These are phyloP conservation scores for Lactarius akahatsu DNA, from an alignment of 768 basidiomycete genomes.

Conservation along the genomic window DNA sequence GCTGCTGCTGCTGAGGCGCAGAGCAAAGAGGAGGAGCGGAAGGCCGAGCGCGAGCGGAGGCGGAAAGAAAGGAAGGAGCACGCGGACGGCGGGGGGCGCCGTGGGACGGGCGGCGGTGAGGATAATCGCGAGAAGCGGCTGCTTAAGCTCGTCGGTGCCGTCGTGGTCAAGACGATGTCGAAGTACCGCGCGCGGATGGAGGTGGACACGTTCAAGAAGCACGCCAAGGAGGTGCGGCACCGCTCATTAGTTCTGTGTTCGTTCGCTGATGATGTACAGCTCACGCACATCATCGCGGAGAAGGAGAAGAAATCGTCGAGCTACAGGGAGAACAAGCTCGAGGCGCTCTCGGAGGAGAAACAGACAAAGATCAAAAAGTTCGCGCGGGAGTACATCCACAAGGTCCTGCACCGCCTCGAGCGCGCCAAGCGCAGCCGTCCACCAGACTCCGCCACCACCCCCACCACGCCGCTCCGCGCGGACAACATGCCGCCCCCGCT, in stretches of 20 bases:
- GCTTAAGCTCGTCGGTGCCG: conserved; percentile 77
- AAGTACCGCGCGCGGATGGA: conserved; percentile 78
- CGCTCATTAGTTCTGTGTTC: too few species aligned
- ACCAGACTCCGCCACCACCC: conserved; percentile 21
- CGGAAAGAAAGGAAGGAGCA: conserved; percentile 29
- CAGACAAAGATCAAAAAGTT: conserved; percentile 88
- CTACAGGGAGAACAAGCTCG: conserved; percentile 61
- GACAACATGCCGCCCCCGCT: not conserved
- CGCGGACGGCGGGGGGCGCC: conserved; percentile 31
- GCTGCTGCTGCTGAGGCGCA: conserved; percentile 31
- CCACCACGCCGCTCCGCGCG: not conserved
- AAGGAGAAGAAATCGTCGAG: conserved; percentile 92
- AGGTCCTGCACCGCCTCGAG: conserved; percentile 68
- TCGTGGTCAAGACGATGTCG: conserved; percentile 92
- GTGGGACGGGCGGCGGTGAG: conserved; percentile 34
- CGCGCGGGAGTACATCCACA: conserved; percentile 85
- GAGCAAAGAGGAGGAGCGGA: conserved; percentile 27
- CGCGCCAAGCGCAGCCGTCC: conserved; percentile 39
- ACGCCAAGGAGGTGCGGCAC: conserved; percentile 83
- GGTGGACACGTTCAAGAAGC: conserved; percentile 85
- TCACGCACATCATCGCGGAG: conserved; percentile 83
- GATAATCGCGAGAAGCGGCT: conserved; percentile 78
- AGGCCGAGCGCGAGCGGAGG: conserved; percentile 33
- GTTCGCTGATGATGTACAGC: conserved; percentile 42
- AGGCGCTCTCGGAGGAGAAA: conserved; percentile 84